These are phyloP conservation scores for Botrytis byssoidea DNA, from an alignment of 2,329 filamentous ascomycete genomes.

Conservation along the genomic window DNA sequence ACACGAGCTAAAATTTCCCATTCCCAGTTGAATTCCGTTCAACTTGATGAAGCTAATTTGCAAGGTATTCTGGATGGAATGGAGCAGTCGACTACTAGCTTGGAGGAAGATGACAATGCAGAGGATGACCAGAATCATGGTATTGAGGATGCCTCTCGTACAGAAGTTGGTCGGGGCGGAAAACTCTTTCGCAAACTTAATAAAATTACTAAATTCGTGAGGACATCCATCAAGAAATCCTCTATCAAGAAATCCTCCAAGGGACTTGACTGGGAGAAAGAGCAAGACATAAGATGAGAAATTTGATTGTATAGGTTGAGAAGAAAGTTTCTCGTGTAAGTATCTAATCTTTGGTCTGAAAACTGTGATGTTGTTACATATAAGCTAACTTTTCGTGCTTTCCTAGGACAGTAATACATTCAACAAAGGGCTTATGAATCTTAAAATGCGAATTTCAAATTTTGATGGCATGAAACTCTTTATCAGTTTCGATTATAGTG, in stretches of 20 bases:
- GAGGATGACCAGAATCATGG: background rate
- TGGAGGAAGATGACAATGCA: background rate
- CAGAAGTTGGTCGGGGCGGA: background rate
- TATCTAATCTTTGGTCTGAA: background rate
- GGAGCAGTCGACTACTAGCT: background rate
- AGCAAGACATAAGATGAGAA: background rate
- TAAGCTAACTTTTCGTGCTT: background rate
- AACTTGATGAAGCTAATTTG: background rate
- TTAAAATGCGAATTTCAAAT: background rate
- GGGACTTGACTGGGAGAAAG: background rate
- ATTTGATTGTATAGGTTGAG: background rate
- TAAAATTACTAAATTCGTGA: background rate
- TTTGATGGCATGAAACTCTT: background rate
- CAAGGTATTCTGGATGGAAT: rapidly evolving
- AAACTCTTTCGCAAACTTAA: background rate
- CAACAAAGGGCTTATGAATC: background rate
- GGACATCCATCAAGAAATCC: background rate
- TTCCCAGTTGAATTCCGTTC: background rate
- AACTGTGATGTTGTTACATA: background rate
- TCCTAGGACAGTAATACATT: background rate
- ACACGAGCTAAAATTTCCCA: background rate
- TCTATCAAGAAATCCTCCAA: background rate
- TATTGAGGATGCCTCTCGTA: background rate
- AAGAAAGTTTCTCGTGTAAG: background rate
- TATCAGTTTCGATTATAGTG: background rate